Conservation (phyloP, 306 rosid genomes). For the Nissolia schottii region DNA sequence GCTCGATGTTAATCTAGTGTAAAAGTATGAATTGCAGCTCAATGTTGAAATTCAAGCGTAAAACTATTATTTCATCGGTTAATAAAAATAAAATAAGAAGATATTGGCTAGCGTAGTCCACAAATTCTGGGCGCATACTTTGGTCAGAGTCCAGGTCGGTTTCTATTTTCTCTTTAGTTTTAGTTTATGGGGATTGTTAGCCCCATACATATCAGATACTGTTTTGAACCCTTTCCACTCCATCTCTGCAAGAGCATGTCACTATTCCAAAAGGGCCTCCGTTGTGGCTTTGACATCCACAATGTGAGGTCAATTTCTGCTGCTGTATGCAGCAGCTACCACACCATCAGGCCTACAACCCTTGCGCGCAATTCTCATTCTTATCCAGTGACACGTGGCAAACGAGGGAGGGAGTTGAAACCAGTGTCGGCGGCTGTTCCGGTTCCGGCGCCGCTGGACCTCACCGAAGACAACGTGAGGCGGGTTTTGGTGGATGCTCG, state of each 20-base stretch:
- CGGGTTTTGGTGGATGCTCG: slow-evolving; percentile 70
- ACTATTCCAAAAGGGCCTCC: not conserved
- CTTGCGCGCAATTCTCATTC: slow-evolving; percentile 4
- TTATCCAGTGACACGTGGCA: not conserved
- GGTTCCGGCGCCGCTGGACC: slow-evolving; percentile 58
- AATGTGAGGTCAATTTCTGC: not conserved
- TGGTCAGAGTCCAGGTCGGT: not conserved
- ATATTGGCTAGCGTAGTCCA: not conserved
- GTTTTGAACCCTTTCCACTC: not conserved
- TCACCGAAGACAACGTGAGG: slow-evolving; percentile 66
- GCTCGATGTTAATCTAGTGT: no score
- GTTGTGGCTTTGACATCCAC: slow-evolving; percentile 5
- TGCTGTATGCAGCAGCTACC: not conserved
- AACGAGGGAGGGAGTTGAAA: slow-evolving; percentile 6
- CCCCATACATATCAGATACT: not conserved
- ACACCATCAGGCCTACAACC: not conserved
- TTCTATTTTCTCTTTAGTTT: no score
- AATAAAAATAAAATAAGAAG: not conserved
- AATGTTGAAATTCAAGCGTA: not conserved
- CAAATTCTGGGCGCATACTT: not conserved
- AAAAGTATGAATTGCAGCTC: not conserved
- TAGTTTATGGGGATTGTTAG: no score
- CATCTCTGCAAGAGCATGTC: slow-evolving; percentile 26
- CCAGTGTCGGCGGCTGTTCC: slow-evolving; percentile 43
- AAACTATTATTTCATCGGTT: not conserved